These are phyloP conservation scores for Auriscalpium vulgare DNA, from an alignment of 768 basidiomycete species.

Conservation along the genomic window DNA sequence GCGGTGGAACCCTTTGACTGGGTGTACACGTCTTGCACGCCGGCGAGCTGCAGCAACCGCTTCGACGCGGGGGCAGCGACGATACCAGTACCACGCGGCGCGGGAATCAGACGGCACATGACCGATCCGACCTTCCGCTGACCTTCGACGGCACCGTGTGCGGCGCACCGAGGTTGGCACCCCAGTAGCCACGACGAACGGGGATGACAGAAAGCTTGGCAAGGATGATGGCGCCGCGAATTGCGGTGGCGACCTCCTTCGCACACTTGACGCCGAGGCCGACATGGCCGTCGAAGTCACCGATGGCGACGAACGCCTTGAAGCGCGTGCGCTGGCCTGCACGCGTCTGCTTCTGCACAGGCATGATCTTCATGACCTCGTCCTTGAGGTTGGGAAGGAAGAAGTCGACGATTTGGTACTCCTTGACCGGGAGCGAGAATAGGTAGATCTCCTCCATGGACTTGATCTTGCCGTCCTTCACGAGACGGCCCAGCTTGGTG, in stretches of 20 bases:
- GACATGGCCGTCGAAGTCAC: conserved; percentile 97
- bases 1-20: conserved; percentile 97
- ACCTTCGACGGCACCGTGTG: conserved; percentile 99
- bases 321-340: conserved; percentile 99
- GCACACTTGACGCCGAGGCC: conserved; percentile 99
- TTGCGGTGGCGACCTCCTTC: conserved; percentile 99
- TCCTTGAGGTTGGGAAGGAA: conserved; percentile 99
- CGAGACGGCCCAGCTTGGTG: conserved; percentile 98
- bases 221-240: conserved; percentile 98
- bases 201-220: conserved; percentile 98
- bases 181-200: conserved; percentile 99
- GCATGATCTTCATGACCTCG: conserved; percentile 99
- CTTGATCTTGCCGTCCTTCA: conserved; percentile 99
- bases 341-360: conserved; percentile 99
- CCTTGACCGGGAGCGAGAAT: conserved; percentile 99
- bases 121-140: conserved; percentile 96
- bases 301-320: conserved; percentile 99
- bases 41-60: conserved; percentile 93
- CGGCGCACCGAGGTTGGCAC: conserved; percentile 96
- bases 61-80: conserved; percentile 98
- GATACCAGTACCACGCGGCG: conserved; percentile 97
- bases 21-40: conserved; percentile 96
- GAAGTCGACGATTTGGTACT: conserved; percentile 98
- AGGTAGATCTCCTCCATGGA: conserved; percentile 99
- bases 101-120: conserved; percentile 98